Percentiles rank a stretch among this genome's conserved stretches.
Conservation (phyloP, 2,329 filamentous ascomycete genomes). For the Alternaria viburni region DNA sequence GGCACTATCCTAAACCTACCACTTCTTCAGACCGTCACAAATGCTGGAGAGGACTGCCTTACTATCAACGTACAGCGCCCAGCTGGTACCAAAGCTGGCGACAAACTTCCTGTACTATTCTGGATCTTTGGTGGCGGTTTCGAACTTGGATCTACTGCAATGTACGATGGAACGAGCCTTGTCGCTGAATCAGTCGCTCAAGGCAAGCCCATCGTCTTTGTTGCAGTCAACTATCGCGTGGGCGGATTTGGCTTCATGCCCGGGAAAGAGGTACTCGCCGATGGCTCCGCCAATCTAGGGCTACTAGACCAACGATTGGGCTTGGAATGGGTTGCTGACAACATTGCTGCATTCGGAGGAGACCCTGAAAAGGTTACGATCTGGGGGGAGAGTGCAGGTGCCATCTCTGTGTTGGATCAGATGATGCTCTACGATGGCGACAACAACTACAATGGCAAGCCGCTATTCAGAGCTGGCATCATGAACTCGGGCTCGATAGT, state of each 20-base stretch:
- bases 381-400: constrained; percentile 68
- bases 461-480: constrained; percentile 77
- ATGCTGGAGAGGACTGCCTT: constrained; percentile 53
- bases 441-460: constrained; percentile 74
- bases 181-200: constrained; percentile 52
- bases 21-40: constrained; percentile 45
- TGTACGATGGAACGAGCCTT: constrained; percentile 52
- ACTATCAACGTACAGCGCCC: constrained; percentile 53
- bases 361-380: constrained; percentile 80
- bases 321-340: constrained; percentile 78
- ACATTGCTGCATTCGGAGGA: constrained; percentile 78
- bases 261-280: constrained; percentile 69
- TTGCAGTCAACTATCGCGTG: constrained; percentile 79
- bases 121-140: constrained; percentile 57
- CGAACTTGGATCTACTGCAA: constrained; percentile 44
- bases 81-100: constrained; percentile 41
- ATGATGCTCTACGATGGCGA: constrained; percentile 77
- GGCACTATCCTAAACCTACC: constrained; percentile 49
- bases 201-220: constrained; percentile 73
- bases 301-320: constrained; percentile 75
- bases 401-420: constrained; percentile 76
- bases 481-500: constrained; percentile 62
- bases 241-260: constrained; percentile 77
- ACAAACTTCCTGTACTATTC: constrained; percentile 56
- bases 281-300: constrained; percentile 73